Evolutionary conservation across 129 eudicot genomes (phyloP), one percentile per base, ranked within the genome.

Genomic region (Chrysanthemum lavandulifolium): DNA sequence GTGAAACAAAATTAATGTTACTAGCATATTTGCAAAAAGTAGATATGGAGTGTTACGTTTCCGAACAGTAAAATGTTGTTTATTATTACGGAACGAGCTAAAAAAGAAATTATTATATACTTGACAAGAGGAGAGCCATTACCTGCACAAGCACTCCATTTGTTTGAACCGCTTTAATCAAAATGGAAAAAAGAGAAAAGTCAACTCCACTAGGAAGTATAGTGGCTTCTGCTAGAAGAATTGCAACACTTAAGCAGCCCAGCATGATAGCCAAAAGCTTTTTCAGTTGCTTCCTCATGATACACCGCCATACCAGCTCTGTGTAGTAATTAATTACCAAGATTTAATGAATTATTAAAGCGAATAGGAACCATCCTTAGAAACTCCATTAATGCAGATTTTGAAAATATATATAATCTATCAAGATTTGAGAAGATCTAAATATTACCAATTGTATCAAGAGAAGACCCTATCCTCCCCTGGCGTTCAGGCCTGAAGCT

Each of bases 191-290:
- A 47, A 92, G 86, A 61, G 98, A 92, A 60, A 92, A 83, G 87
- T 92, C 84, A 76, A 92, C 91, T 65, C 87, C 93, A 57, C 82
- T 87, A 18, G 91, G 88, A 29, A 92, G 81, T 53, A 92, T 69
- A 23, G 96, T 92, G 56, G 98, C 98, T 76, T 92, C 98, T 18
- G 98, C 98, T 60, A 92, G 74, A 70, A 92, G 98, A 81, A 92
- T 89, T 59, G 96, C 91, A 61, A 79, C 95, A 65, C 95, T 81
- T 84, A 92, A 75, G 87, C 84, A 87, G 64, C 98, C 95, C 53
- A 92, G 70, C 13, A 85, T 68, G 43, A 92, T 59, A 8, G 98
- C 93, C 70, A 77, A 82, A 67, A 87, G 60, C 76, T 68, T 92
- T 65, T 82, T 81, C n/a, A 89, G 84, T 82, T 83, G 87, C 71